Percentiles rank a stretch among this genome's conserved stretches.
phyloP scores from a whole-genome alignment of 2,329 filamentous ascomycete genomes.

The Cylindrodendrum hubeiense region DNA sequence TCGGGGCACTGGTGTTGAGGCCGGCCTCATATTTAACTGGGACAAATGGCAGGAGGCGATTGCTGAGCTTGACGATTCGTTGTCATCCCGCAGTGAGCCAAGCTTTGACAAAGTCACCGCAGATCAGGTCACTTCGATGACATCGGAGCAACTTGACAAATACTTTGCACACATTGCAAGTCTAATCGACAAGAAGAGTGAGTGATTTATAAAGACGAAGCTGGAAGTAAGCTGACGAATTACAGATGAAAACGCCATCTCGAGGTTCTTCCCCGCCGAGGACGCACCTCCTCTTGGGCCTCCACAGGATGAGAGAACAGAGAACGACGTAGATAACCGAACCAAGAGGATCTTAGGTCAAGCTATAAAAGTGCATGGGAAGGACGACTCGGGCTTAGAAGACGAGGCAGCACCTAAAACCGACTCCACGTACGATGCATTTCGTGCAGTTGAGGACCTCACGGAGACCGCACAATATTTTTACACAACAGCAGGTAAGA shows the following conservation, averaged over 20 bases:
- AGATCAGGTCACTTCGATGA: slow-evolving; percentile 72
- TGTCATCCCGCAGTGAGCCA: slow-evolving; percentile 23
- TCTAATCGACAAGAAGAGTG: slow-evolving; percentile 50
- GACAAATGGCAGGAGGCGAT: slow-evolving; percentile 71
- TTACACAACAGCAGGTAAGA: slow-evolving; percentile 50
- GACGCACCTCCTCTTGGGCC: slow-evolving; percentile 31
- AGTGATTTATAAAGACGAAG: slow-evolving; percentile 5
- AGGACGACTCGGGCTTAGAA: slow-evolving; percentile 21
- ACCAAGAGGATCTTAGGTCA: slow-evolving; percentile 37
- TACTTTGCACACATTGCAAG: slow-evolving; percentile 66
- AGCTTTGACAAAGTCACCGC: slow-evolving; percentile 69
- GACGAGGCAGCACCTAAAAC: not conserved
- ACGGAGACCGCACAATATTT: slow-evolving; percentile 46
- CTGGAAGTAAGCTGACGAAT: slow-evolving; percentile 19
- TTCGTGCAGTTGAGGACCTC: slow-evolving; percentile 48
- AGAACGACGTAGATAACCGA: slow-evolving; percentile 42
- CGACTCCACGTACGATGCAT: slow-evolving; percentile 46
- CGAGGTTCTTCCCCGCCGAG: slow-evolving; percentile 52
- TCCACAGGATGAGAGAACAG: slow-evolving; percentile 36
- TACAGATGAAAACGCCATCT: slow-evolving; percentile 45
- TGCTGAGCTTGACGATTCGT: slow-evolving; percentile 36
- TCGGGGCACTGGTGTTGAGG: slow-evolving; percentile 26
- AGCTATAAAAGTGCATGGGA: slow-evolving; percentile 24
- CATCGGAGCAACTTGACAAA: slow-evolving; percentile 69
- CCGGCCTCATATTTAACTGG: slow-evolving; percentile 72